Evolutionary conservation across 805 yeast species (phyloP), one percentile per base, ranked within the genome.

Genomic region (Huiozyma naganishii): DNA sequence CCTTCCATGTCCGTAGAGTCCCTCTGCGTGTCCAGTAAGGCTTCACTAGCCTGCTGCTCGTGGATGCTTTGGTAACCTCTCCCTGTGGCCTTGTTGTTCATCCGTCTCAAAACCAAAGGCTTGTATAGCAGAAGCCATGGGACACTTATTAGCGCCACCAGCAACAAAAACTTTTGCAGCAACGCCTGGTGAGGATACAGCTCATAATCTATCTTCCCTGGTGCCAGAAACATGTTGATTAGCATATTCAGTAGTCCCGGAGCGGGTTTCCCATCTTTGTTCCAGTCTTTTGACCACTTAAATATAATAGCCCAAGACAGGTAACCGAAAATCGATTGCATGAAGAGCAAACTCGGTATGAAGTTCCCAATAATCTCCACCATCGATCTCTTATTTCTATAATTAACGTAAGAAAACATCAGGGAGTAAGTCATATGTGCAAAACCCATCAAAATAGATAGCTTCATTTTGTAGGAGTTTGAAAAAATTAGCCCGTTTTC

Each of bases 321-420:
- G 62, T 92, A 92, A 34, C 98, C 98, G 61, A 92, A 92, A 39
- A 92, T 90, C 41, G 95, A 83, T 65, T 88, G 95, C 96, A 92
- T 87, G 66, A 92, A 92, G 40, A 92, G 68, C 45, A 92, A 70
- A 34, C 97, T 95, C 1, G 98, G 98, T 46, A 90, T 72, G 58
- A 92, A 92, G 67, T 90, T 92, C 47, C 97, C 97, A 54, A 83
- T 66, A 37, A 92, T 78, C 61, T 92, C 97, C 52, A 92, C 78
- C 40, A 64, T 62, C 34, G 88, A 80, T 37, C 79, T 68, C 70
- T 78, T 86, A 60, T 74, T 74, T 30, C 75, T 54, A 54, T 81
- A 80, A 64, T 92, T 92, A 44, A 84, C 89, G 50, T 84, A 73
- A 17, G 97, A 87, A 58, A 89, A 88, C 63, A 78, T 62, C 59